Conservation (phyloP, 805 yeast genomes). For the Cyberlindnera japonica region DNA sequence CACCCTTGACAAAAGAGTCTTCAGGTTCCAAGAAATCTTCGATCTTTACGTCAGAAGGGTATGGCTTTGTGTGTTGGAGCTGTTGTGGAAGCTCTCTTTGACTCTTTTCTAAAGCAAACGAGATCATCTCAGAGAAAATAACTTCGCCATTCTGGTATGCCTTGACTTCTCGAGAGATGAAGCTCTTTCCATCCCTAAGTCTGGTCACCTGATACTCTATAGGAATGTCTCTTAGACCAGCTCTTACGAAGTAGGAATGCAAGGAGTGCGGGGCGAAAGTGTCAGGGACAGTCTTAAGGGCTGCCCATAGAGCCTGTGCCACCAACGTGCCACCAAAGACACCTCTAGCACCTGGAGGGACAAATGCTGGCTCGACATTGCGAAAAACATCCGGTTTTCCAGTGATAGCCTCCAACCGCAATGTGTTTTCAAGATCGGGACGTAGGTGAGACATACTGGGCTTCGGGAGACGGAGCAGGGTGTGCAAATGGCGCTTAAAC, state of each 20-base stretch:
- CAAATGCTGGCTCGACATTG: constrained; percentile 24
- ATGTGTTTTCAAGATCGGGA: constrained; percentile 17
- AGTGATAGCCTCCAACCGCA: constrained; percentile 10
- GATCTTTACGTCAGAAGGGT: constrained; percentile 15
- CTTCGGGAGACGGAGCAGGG: constrained; percentile 3
- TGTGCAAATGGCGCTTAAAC: not conserved
- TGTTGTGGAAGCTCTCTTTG: constrained; percentile 12
- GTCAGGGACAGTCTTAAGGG: constrained; percentile 46
- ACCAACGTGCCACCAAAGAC: constrained; percentile 69
- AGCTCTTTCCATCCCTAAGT: constrained; percentile 50
- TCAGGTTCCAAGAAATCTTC: constrained; percentile 15
- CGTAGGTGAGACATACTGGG: constrained; percentile 11
- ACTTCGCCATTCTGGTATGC: constrained; percentile 51
- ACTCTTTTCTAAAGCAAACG: constrained; percentile 16
- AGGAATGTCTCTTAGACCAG: constrained; percentile 45
- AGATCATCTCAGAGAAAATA: constrained; percentile 49
- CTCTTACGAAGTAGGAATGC: constrained; percentile 57
- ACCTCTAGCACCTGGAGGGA: constrained; percentile 57
- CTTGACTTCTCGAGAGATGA: constrained; percentile 48
- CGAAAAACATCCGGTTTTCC: constrained; percentile 14
- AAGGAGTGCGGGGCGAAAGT: constrained; percentile 53
- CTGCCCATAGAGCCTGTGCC: constrained; percentile 62
- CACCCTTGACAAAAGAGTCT: constrained; percentile 15
- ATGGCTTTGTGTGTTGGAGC: constrained; percentile 17
- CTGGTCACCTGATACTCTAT: constrained; percentile 52